Evolutionary conservation across 2,329 filamentous ascomycete species (phyloP), one percentile per base, ranked within the genome.

Genomic region (Penicillium sclerotigenum): DNA sequence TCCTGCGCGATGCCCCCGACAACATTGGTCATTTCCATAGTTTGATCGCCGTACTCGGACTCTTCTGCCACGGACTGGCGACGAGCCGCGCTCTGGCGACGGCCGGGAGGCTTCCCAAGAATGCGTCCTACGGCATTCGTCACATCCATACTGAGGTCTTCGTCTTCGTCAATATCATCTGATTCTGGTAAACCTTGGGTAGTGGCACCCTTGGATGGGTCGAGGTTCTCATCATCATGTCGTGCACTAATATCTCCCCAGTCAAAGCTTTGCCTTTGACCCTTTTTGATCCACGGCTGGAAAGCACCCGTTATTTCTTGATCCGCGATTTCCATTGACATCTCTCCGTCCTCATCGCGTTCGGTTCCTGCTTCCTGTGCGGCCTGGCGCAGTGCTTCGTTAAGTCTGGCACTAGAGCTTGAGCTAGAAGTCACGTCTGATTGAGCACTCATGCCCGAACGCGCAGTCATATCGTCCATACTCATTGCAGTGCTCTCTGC

Each of bases 131-230:
- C 80, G 9, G 85, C 90, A 52, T 84, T 85, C 2, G 93, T 97
- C 8, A 97, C 90, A 65, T 97, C 93, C 93, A 97, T 97, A 22
- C 90, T 94, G 80, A 95, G 87, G 37, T 92, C 90, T 60, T 85
- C 83, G 20, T 83, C 81, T 24, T 81, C 77, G 13, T 81, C 79
- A 5, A 75, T 69, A 24, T 79, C 49, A 79, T 74, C 56, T 72
- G 71, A 26, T 59, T 57, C 54, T 59, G 66, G 58, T 11, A 57
- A 43, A 47, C 59, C 48, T 16, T 54, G 40, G 7, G 36, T 26
- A 8, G 54, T 45, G 38, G 31, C 31, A 48, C 20, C 26, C n/a
- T 68, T 66, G 37, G 73, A 70, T 14, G 71, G 72, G 49, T 75
- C 68, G 11, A 74, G 51, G 58, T 79, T 80, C 57, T 80, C 78